These are phyloP conservation scores for Colletotrichum tropicicola DNA, from an alignment of 2,329 filamentous ascomycete species.

Conservation along the genomic window DNA sequence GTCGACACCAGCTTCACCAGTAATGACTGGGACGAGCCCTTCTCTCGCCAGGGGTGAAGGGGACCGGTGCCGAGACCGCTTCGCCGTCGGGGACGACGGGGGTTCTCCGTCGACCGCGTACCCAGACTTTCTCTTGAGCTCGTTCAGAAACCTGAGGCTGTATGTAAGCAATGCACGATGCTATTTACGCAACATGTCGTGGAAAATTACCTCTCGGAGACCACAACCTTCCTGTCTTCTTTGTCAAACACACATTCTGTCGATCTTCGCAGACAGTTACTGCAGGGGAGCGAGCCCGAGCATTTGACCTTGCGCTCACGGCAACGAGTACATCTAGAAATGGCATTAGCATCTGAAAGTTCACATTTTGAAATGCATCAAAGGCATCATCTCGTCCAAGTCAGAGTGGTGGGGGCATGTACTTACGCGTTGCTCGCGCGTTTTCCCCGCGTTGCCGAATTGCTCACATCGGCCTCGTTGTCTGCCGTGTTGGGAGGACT, in stretches of 20 bases:
- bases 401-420: no score
- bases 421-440: slow-evolving; percentile 10
- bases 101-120: not conserved
- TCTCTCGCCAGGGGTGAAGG: not conserved
- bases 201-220: slow-evolving; percentile 11
- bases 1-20: not conserved
- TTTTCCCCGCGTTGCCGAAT: no score
- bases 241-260: slow-evolving; percentile 21
- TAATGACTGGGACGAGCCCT: not conserved
- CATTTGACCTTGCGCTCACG: slow-evolving; percentile 25
- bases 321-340: slow-evolving; percentile 3
- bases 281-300: slow-evolving; percentile 12
- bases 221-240: slow-evolving; percentile 24
- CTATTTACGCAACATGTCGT: not conserved
- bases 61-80: slow-evolving; percentile 4
- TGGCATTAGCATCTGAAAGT: not conserved
- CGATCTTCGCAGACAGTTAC: slow-evolving; percentile 8
- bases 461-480: no score
- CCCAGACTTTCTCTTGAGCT: slow-evolving; percentile 19
- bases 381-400: not conserved
- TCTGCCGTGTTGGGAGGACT: no score
- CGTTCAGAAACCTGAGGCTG: slow-evolving; percentile 6
- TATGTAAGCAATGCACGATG: not conserved
- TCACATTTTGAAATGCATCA: no score
- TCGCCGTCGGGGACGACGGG: not conserved